Evolutionary conservation across 2,329 filamentous ascomycete genomes (phyloP).

Genomic region (Cercospora citrullina): DNA sequence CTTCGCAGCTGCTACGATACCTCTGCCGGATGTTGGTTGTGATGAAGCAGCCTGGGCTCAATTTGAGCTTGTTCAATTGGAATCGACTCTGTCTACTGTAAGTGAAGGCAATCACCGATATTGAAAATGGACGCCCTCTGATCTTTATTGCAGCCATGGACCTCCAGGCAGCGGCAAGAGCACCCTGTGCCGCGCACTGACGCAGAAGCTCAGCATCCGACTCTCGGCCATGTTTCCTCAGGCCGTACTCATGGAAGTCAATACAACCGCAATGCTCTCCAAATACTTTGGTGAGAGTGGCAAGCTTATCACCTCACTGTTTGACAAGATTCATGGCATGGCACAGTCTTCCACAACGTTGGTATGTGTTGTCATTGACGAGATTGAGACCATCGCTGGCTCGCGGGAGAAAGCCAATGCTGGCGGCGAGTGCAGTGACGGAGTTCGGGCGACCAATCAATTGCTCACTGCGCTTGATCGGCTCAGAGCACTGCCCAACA

Average conservation of each 20-base stretch:
- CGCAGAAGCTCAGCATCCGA: constrained; percentile 54
- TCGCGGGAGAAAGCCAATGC: constrained; percentile 44
- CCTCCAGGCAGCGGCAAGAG: constrained; percentile 49
- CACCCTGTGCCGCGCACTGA: constrained; percentile 48
- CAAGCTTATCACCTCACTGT: constrained; percentile 46
- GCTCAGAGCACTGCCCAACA: constrained; percentile 45
- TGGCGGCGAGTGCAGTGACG: constrained; percentile 49
- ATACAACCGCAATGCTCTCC: constrained; percentile 48
- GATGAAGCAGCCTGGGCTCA: constrained; percentile 39
- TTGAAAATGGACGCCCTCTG: not conserved
- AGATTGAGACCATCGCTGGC: constrained; percentile 52
- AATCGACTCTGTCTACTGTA: constrained; percentile 46
- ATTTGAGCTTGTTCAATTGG: constrained; percentile 46
- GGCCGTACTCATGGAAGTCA: constrained; percentile 47
- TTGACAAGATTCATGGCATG: constrained; percentile 42
- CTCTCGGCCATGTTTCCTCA: constrained; percentile 41
- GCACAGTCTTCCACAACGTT: constrained; percentile 46
- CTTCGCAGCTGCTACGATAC: constrained; percentile 43
- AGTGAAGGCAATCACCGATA: not conserved
- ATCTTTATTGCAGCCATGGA: constrained; percentile 34
- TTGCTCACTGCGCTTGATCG: constrained; percentile 52
- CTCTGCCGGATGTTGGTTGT: constrained; percentile 43
- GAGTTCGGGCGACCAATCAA: constrained; percentile 52
- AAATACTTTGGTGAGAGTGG: constrained; percentile 52
- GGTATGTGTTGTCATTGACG: constrained; percentile 52